A percentile compares a stretch with the other conserved stretches of the same genome.
These are phyloP conservation scores for Amaranthus palmeri DNA, from an alignment of 148 eudicot genomes.

Conservation along the genomic window DNA sequence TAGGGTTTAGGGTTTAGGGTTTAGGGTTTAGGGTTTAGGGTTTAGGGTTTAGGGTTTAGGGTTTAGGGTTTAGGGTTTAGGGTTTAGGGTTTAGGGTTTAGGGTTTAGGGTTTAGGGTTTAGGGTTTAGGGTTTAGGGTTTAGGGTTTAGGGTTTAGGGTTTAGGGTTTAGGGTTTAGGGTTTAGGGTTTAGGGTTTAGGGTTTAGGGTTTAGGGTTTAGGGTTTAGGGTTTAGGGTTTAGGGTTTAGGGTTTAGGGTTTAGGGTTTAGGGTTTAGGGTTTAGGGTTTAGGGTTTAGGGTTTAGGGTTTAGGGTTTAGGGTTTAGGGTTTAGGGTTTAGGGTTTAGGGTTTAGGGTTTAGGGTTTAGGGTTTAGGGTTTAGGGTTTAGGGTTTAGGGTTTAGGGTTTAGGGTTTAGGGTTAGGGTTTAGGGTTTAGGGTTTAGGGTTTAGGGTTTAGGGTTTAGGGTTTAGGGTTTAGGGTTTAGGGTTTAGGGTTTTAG, in stretches of 20 bases:
- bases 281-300: constrained; percentile 22
- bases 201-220: constrained; percentile 23
- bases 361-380: constrained; percentile 21
- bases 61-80: constrained; percentile 17
- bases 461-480: no score
- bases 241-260: constrained; percentile 15
- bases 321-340: constrained; percentile 16
- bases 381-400: constrained; percentile 21
- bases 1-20: constrained; percentile 14
- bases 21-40: constrained; percentile 18
- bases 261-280: constrained; percentile 20
- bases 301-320: constrained; percentile 19
- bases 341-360: constrained; percentile 25
- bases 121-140: constrained; percentile 19
- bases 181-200: constrained; percentile 19
- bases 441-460: constrained; percentile 21
- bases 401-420: constrained; percentile 27
- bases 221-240: constrained; percentile 23
- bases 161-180: constrained; percentile 15
- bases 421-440: constrained; percentile 24
- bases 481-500: constrained; percentile 29
- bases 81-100: constrained; percentile 16
- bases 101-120: constrained; percentile 17
- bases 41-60: constrained; percentile 12
- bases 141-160: constrained; percentile 19